Percentiles rank a stretch among this genome's conserved stretches.
Conservation (phyloP, 2,329 filamentous ascomycete genomes). For the Aspergillus phoenicis region DNA sequence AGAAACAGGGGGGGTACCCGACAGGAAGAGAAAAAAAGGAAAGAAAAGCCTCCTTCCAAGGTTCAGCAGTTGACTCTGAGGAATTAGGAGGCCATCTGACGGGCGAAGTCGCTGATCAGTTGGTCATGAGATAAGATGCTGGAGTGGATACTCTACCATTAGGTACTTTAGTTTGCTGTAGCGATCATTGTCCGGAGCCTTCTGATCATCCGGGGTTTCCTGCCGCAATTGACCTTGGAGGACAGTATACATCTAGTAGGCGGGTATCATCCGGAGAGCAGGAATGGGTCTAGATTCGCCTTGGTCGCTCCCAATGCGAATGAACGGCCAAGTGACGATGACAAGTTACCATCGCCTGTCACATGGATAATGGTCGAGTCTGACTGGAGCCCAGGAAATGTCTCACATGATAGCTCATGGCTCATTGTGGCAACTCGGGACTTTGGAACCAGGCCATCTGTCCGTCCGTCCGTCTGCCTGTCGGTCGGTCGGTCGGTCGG, state of each 20-base stretch:
- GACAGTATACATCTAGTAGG: background rate
- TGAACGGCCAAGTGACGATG: background rate
- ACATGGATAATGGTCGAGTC: conserved; percentile 15
- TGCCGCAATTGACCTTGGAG: background rate
- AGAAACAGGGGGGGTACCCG: background rate
- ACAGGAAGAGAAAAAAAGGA: background rate
- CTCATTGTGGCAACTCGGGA: conserved; percentile 9
- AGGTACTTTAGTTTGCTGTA: background rate
- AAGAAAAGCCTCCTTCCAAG: background rate
- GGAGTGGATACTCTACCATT: background rate
- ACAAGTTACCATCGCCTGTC: conserved; percentile 6
- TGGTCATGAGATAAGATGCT: conserved; percentile 12
- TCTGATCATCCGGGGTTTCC: background rate
- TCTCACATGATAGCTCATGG: conserved; percentile 17
- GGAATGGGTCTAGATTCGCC: background rate
- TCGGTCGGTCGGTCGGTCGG: background rate
- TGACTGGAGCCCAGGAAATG: background rate
- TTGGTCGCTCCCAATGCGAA: background rate
- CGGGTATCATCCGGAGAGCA: background rate
- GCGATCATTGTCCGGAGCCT: background rate
- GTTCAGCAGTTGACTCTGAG: background rate
- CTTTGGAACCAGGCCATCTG: conserved; percentile 2
- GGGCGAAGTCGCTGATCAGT: background rate
- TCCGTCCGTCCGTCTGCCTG: no score
- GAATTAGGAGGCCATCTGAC: conserved; percentile 2